A percentile compares a stretch with the other conserved stretches of the same genome.
Conservation (phyloP, 805 yeast genomes). For the Saturnispora quitensis region DNA sequence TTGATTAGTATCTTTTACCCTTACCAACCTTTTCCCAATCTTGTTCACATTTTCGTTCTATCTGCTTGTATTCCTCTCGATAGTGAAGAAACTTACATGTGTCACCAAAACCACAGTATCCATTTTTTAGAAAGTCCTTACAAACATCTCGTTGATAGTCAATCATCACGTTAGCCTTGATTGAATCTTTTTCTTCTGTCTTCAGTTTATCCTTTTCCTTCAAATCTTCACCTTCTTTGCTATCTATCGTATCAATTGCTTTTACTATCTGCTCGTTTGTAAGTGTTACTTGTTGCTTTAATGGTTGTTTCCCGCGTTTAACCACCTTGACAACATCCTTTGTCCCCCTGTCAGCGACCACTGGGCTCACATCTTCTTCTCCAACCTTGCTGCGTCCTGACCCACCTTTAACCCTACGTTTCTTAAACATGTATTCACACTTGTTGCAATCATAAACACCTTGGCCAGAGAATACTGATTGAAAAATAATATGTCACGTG, state of each 20-base stretch:
- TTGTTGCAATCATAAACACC: neutral
- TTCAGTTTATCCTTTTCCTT: neutral
- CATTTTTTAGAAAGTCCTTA: slow-evolving; percentile 83
- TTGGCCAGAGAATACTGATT: neutral
- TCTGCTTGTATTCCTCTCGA: slow-evolving; percentile 65
- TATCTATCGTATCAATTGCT: neutral
- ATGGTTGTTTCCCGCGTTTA: neutral
- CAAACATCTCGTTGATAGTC: slow-evolving; percentile 94
- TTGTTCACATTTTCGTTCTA: slow-evolving; percentile 23
- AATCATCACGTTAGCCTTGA: slow-evolving; percentile 57
- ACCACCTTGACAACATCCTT: neutral
- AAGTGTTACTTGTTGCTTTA: neutral
- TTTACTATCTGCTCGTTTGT: neutral
- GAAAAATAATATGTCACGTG: neutral
- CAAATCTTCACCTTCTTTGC: neutral
- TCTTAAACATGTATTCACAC: slow-evolving; percentile 29
- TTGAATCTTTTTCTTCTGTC: neutral
- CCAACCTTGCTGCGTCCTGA: neutral
- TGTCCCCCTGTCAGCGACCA: neutral
- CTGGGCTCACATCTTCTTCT: neutral
- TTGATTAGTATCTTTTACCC: slow-evolving; percentile 6
- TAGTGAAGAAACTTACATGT: slow-evolving; percentile 90
- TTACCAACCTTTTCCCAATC: slow-evolving; percentile 55
- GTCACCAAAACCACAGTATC: slow-evolving; percentile 96
- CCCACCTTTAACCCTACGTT: slow-evolving; percentile 21